Evolutionary conservation across 73 alveolate genomes (phyloP).

Genomic region (Vitrella brassicaformis): DNA sequence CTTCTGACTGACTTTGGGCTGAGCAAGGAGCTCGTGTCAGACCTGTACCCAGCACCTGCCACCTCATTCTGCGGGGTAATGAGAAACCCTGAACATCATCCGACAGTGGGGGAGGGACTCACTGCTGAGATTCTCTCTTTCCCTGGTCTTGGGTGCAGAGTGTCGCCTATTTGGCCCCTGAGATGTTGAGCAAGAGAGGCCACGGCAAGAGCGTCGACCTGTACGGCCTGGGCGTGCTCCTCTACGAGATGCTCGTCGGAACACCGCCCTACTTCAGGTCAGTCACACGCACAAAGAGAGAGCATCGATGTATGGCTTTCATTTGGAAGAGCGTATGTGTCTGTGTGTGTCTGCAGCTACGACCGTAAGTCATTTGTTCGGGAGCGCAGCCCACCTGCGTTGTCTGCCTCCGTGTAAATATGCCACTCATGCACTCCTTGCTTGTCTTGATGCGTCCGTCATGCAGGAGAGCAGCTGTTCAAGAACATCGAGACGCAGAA

Average conservation of each 20-base stretch:
- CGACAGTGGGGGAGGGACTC: background rate
- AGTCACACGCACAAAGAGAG: too few species aligned
- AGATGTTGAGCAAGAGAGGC: constrained; percentile 57
- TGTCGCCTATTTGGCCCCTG: constrained; percentile 75
- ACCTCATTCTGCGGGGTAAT: background rate
- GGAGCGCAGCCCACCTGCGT: too few species aligned
- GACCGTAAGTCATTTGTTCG: too few species aligned
- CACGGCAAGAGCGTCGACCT: constrained; percentile 26
- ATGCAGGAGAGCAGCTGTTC: too few species aligned
- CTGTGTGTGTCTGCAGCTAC: too few species aligned
- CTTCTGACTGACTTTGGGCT: constrained; percentile 88
- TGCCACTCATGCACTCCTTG: too few species aligned
- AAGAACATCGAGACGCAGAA: too few species aligned
- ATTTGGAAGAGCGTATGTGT: too few species aligned
- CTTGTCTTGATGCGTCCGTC: too few species aligned
- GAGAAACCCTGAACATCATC: background rate
- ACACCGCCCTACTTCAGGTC: constrained; percentile 25
- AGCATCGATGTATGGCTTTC: too few species aligned
- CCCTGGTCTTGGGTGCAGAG: constrained; percentile 14
- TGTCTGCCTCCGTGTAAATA: too few species aligned
- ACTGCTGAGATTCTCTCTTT: background rate
- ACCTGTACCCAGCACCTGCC: too few species aligned
- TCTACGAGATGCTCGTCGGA: constrained; percentile 27
- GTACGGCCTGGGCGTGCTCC: constrained; percentile 31
- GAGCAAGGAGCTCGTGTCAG: constrained; percentile 79